Evolutionary conservation across 2,329 filamentous ascomycete species (phyloP).

Genomic region (Arthroderma sp.): DNA sequence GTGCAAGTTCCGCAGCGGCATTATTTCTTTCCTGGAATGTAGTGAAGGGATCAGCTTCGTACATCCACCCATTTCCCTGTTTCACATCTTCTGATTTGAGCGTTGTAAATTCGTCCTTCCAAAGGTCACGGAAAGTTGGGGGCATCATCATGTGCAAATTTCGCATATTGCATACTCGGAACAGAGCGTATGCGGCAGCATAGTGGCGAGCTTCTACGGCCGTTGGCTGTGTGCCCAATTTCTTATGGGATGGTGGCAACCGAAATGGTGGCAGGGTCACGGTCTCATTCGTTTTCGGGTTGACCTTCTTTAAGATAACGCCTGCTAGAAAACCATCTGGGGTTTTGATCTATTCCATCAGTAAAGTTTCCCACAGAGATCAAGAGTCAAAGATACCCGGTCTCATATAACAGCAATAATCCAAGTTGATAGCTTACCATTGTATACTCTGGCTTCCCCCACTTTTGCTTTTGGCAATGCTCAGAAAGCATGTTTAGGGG

Average conservation of each 20-base stretch:
- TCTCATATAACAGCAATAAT: neutral
- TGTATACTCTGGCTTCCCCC: slow-evolving; percentile 86
- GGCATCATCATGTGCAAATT: slow-evolving; percentile 92
- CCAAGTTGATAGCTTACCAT: slow-evolving; percentile 43
- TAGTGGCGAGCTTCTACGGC: slow-evolving; percentile 87
- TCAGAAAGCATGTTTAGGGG: slow-evolving; percentile 88
- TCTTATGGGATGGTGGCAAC: slow-evolving; percentile 62
- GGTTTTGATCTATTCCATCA: slow-evolving; percentile 45
- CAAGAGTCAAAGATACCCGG: neutral
- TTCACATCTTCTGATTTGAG: slow-evolving; percentile 72
- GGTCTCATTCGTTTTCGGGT: slow-evolving; percentile 71
- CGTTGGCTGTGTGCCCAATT: slow-evolving; percentile 63
- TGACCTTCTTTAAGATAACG: slow-evolving; percentile 60
- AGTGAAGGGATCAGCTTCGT: slow-evolving; percentile 87
- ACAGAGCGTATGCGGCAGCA: slow-evolving; percentile 81
- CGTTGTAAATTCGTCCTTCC: slow-evolving; percentile 75
- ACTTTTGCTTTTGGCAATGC: slow-evolving; percentile 90
- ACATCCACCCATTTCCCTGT: slow-evolving; percentile 72
- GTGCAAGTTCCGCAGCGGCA: slow-evolving; percentile 61
- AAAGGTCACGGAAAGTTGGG: slow-evolving; percentile 75
- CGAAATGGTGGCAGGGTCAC: slow-evolving; percentile 69
- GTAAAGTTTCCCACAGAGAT: slow-evolving; percentile 13
- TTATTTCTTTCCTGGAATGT: slow-evolving; percentile 68
- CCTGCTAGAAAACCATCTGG: slow-evolving; percentile 65
- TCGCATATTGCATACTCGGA: slow-evolving; percentile 86